Percentiles rank a stretch among this genome's conserved stretches.
Evolutionary conservation across 2,329 filamentous ascomycete species (phyloP).

Genomic region (Phoma sp.): DNA sequence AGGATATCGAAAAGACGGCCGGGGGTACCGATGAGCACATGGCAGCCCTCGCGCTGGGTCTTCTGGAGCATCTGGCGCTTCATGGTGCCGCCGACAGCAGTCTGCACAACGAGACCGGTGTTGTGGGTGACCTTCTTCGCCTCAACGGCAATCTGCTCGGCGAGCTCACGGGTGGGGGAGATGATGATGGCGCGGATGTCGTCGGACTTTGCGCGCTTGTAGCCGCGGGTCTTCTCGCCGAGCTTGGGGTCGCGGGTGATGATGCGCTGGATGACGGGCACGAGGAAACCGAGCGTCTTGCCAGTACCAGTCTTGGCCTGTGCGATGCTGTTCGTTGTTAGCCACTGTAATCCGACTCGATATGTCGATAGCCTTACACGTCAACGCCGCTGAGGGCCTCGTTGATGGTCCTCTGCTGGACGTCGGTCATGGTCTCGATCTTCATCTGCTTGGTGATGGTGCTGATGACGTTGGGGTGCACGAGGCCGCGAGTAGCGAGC

Average conservation of each 20-base stretch:
- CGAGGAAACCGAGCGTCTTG: slow-evolving; percentile 92
- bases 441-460: slow-evolving; percentile 76
- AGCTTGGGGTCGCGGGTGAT: slow-evolving; percentile 69
- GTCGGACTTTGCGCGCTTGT: slow-evolving; percentile 53
- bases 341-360: background rate
- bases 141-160: slow-evolving; percentile 73
- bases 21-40: slow-evolving; percentile 89
- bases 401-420: slow-evolving; percentile 84
- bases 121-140: slow-evolving; percentile 70
- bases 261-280: slow-evolving; percentile 85
- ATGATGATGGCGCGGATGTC: slow-evolving; percentile 68
- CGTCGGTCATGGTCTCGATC: slow-evolving; percentile 88
- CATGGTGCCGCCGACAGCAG: slow-evolving; percentile 90
- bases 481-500: slow-evolving; percentile 54
- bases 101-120: slow-evolving; percentile 74
- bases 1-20: slow-evolving; percentile 86
- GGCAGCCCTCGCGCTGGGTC: slow-evolving; percentile 79
- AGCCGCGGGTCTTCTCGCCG: slow-evolving; percentile 53
- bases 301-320: slow-evolving; percentile 97
- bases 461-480: slow-evolving; percentile 70
- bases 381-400: slow-evolving; percentile 81
- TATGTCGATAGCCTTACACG: slow-evolving; percentile 65
- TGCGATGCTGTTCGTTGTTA: slow-evolving; percentile 63
- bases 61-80: slow-evolving; percentile 72
- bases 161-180: slow-evolving; percentile 69